A percentile compares a stretch with the other conserved stretches of the same genome.
phyloP scores from a whole-genome alignment of 768 basidiomycete species.

The Mycena leptocephala region DNA sequence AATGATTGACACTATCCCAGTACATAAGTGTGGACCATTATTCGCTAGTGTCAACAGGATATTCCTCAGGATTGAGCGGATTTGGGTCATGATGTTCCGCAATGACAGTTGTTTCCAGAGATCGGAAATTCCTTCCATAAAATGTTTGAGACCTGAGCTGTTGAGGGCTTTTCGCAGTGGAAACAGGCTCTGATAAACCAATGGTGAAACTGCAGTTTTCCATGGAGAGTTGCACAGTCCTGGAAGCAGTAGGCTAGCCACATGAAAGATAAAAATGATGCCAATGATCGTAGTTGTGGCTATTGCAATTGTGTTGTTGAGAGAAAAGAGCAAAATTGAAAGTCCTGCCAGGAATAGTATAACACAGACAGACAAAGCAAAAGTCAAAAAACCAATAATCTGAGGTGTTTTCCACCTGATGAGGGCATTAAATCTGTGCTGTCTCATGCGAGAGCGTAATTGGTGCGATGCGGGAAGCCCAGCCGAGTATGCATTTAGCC shows the following conservation, averaged over 20 bases:
- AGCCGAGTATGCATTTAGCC: constrained; percentile 29
- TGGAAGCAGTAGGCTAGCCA: constrained; percentile 35
- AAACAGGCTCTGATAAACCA: constrained; percentile 26
- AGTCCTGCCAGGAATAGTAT: constrained; percentile 38
- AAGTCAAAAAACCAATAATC: constrained; percentile 36
- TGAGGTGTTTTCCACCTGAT: constrained; percentile 31
- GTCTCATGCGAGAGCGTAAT: constrained; percentile 26
- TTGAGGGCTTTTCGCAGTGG: constrained; percentile 4
- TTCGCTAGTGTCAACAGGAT: neutral
- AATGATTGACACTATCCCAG: neutral
- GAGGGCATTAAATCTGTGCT: constrained; percentile 29
- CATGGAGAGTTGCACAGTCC: constrained; percentile 40
- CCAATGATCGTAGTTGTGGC: constrained; percentile 29
- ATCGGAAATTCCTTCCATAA: neutral
- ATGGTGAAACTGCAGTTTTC: constrained; percentile 39
- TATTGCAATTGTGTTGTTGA: constrained; percentile 31
- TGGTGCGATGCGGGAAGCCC: constrained; percentile 29
- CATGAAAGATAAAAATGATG: constrained; percentile 33
- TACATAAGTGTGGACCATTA: neutral
- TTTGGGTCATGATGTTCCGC: neutral
- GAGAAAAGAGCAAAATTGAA: constrained; percentile 36
- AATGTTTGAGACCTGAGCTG: neutral
- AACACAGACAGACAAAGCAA: constrained; percentile 39
- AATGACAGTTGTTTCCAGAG: neutral
- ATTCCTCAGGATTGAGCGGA: neutral